These are phyloP conservation scores for Calonectria multiphialidica DNA, from an alignment of 2,329 filamentous ascomycete genomes.

Conservation along the genomic window DNA sequence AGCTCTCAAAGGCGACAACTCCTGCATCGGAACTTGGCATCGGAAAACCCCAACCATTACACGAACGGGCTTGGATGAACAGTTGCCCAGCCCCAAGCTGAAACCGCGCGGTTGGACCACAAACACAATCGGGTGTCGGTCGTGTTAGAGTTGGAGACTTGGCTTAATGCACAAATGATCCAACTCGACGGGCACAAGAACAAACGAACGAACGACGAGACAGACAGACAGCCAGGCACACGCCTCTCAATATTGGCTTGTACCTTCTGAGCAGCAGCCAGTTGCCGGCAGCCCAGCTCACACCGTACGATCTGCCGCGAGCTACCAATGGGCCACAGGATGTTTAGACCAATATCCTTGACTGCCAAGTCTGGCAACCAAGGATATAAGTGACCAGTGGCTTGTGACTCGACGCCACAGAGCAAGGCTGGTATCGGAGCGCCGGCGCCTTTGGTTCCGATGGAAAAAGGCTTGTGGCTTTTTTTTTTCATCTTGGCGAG, in stretches of 20 bases:
- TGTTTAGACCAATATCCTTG: conserved; percentile 4
- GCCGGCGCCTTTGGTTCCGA: conserved; percentile 12
- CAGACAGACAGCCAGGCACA: background rate
- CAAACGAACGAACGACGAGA: too few relatives aligned
- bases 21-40: background rate
- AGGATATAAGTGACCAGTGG: background rate
- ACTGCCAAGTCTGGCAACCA: conserved; percentile 14
- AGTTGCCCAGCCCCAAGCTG: background rate
- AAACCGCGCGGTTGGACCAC: background rate
- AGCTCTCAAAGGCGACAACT: background rate
- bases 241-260: background rate
- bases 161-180: background rate
- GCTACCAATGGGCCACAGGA: background rate
- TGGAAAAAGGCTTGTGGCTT: background rate
- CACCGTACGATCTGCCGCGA: background rate
- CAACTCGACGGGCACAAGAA: background rate
- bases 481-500: conserved; percentile 1
- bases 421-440: background rate
- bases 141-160: background rate
- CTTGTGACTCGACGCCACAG: background rate
- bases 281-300: background rate
- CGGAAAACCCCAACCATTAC: background rate
- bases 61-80: background rate
- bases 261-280: background rate
- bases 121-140: background rate